Evolutionary conservation across 805 yeast species (phyloP), one percentile per base, ranked within the genome.

Genomic region (Candida alai): DNA sequence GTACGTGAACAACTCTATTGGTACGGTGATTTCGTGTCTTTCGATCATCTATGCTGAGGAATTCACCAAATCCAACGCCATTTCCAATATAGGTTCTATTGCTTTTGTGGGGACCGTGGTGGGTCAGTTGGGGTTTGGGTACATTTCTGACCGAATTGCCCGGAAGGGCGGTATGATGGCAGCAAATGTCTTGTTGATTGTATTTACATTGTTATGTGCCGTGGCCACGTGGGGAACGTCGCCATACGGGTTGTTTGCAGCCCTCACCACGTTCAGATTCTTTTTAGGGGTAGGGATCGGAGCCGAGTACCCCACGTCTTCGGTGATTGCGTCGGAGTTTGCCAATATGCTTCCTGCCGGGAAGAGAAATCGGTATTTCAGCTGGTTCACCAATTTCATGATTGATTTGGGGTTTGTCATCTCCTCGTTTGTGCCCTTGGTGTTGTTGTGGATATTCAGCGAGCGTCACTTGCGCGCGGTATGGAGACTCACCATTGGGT

Each of bases 261-360:
- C 94, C 12, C 62, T 89, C 35, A 85, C 95, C 8, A 82, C 80
- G 7, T 86, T 82, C 56, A 74, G 97, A 58, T 85, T 85, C 58
- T 80, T 89, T 60, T 65, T 89, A 34, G 97, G 97, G 61, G 68
- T 86, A 43, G 94, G 89, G 49, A 84, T 90, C 47, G 97, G 97
- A 48, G 89, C 94, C 30, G 97, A 89, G 62, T 89, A 89, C 54
- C 95, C 96, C 30, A 82, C 94, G 8, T 88, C 96, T 28, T 82
- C 95, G 7, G 90, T 89, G 13, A 94, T 95, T 24, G 85, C 94
- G 47, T 88, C 96, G 17, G 97, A 89, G 60, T 93, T 94, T 23
- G 78, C 93, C 30, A 78, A 84, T 36, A 62, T 75, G 42, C 64
- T 88, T 47, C 84, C 89, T 12, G 71, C 77, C 13, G 95, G 95